Conservation (phyloP, 805 yeast species). For the Candida ortonii region DNA sequence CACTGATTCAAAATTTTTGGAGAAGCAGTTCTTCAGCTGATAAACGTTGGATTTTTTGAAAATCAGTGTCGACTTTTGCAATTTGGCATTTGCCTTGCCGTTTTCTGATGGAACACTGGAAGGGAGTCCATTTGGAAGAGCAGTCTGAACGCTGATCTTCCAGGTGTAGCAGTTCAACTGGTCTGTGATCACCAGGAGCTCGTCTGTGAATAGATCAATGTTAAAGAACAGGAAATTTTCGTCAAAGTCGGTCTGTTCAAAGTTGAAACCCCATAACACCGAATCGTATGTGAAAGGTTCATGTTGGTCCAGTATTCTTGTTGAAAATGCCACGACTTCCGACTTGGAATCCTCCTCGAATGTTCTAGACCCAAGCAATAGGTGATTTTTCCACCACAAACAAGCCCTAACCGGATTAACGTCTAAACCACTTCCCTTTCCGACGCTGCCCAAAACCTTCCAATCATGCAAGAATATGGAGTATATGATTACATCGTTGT, state of each 20-base stretch:
- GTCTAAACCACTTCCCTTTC: conserved; percentile 27
- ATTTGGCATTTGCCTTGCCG: background rate
- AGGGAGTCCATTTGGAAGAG: background rate
- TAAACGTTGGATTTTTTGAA: conserved; percentile 26
- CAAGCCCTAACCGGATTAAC: conserved; percentile 35
- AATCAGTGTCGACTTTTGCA: conserved; percentile 9
- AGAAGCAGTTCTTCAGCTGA: conserved; percentile 29
- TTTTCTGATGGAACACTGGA: background rate
- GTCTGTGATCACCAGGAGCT: conserved; percentile 32
- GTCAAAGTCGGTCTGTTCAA: conserved; percentile 26
- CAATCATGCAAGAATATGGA: conserved; percentile 40
- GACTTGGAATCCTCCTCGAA: conserved; percentile 26
- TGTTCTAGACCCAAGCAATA: conserved; percentile 30
- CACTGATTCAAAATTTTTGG: conserved; percentile 19
- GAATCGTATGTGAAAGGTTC: conserved; percentile 27
- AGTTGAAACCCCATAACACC: conserved; percentile 35
- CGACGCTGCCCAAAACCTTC: conserved; percentile 41
- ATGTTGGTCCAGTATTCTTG: conserved; percentile 21
- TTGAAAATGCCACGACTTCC: conserved; percentile 30
- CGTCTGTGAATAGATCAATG: conserved; percentile 28
- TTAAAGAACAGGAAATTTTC: conserved; percentile 31
- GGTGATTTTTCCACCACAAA: conserved; percentile 35
- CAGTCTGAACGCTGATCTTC: conserved; percentile 21
- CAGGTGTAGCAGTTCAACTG: conserved; percentile 34
- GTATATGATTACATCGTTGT: conserved; percentile 43